phyloP scores from a whole-genome alignment of 1,139 yeast species.

The Candida sp. region DNA sequence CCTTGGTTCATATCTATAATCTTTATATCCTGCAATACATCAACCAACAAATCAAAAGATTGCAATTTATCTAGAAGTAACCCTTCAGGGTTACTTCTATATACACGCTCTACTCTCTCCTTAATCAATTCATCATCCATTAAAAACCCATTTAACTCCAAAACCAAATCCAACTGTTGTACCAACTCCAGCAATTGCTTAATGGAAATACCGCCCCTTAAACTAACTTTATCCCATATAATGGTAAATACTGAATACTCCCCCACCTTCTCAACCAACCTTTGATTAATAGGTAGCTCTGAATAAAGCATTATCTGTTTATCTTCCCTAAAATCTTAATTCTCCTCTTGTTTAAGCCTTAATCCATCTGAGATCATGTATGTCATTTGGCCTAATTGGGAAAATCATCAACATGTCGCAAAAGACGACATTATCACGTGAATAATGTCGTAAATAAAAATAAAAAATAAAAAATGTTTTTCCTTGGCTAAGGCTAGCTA shows the following conservation, averaged over 20 bases:
- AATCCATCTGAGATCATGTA: background rate
- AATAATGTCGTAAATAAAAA: background rate
- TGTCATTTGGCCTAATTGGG: background rate
- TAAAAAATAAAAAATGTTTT: background rate
- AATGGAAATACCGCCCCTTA: background rate
- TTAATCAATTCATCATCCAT: background rate
- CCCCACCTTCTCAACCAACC: background rate
- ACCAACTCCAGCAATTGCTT: background rate
- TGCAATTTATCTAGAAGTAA: background rate
- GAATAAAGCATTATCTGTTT: too few relatives aligned
- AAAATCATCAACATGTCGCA: background rate
- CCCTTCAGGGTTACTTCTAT: background rate
- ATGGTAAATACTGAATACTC: background rate
- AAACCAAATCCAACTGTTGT: background rate
- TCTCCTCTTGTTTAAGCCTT: too few relatives aligned
- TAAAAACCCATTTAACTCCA: background rate
- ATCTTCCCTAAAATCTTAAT: too few relatives aligned
- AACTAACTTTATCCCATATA: background rate
- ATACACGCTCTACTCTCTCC: background rate
- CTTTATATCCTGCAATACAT: background rate
- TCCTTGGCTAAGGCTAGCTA: too few relatives aligned
- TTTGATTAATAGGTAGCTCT: background rate
- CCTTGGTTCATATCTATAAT: background rate
- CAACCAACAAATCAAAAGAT: background rate
- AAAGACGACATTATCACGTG: conserved; percentile 1